Evolutionary conservation across 2,329 filamentous ascomycete species (phyloP).

Genomic region (Microsporum ferrugineum): DNA sequence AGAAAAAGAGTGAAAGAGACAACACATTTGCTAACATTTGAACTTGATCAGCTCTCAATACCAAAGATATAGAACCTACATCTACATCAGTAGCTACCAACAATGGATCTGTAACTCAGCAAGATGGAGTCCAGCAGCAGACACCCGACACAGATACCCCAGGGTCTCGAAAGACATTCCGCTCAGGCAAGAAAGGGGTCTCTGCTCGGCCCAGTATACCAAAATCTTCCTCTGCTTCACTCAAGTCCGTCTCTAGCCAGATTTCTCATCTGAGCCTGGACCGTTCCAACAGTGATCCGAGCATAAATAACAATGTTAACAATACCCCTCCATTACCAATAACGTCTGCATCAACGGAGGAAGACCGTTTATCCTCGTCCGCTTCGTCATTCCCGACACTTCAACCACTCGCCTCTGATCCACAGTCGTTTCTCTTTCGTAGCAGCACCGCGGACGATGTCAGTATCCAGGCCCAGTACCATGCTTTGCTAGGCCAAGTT

Average conservation of each 20-base stretch:
- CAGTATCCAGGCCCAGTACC: slow-evolving; percentile 16
- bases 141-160: background rate
- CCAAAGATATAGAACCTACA: background rate
- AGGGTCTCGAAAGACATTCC: background rate
- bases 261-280: slow-evolving; percentile 14
- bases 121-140: background rate
- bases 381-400: background rate
- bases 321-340: background rate
- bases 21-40: background rate
- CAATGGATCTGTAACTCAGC: background rate
- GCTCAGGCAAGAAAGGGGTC: slow-evolving; percentile 12
- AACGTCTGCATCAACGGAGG: background rate
- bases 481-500: slow-evolving; percentile 56
- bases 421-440: background rate
- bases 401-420: background rate
- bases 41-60: background rate
- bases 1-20: background rate
- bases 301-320: slow-evolving; percentile 1
- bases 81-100: background rate
- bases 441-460: slow-evolving; percentile 5
- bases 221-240: slow-evolving; percentile 15
- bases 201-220: slow-evolving; percentile 14
- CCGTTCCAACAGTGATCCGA: slow-evolving; percentile 1
- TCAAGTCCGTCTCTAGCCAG: slow-evolving; percentile 17
- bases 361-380: background rate